Evolutionary conservation across 169 alveolate species (phyloP).

Genomic region (Babesia caballi): DNA sequence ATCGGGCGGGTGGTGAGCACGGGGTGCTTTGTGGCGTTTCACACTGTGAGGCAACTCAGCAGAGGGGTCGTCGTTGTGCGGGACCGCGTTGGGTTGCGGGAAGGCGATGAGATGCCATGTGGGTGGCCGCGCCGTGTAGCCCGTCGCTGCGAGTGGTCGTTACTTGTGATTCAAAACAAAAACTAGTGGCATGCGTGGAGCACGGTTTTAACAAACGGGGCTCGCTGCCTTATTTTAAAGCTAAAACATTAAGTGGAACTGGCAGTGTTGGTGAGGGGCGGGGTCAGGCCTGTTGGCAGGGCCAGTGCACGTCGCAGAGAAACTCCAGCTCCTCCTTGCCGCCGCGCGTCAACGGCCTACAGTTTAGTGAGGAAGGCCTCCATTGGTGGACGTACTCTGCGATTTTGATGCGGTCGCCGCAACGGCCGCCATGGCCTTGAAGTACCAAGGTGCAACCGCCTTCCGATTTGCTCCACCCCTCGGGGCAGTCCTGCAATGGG

Average conservation of each 20-base stretch:
- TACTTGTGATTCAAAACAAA: too few relatives aligned
- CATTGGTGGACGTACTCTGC: conserved; percentile 21
- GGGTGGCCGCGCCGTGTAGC: too few relatives aligned
- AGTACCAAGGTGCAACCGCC: not conserved
- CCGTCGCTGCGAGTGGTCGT: too few relatives aligned
- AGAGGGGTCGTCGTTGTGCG: too few relatives aligned
- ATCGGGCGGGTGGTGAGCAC: too few relatives aligned
- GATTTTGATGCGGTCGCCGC: conserved; percentile 25
- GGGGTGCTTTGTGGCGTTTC: too few relatives aligned
- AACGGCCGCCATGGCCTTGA: not conserved
- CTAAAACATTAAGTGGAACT: not conserved
- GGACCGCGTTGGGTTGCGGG: too few relatives aligned
- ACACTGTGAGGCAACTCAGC: too few relatives aligned
- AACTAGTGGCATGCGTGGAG: too few relatives aligned
- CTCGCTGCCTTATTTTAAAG: too few relatives aligned
- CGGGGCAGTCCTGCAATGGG: conserved; percentile 34
- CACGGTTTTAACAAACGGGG: too few relatives aligned
- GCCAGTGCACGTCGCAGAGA: conserved; percentile 71
- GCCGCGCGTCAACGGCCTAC: conserved; percentile 39
- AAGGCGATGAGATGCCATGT: too few relatives aligned
- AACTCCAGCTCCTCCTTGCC: conserved; percentile 69
- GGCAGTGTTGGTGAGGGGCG: not conserved
- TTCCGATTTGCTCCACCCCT: conserved; percentile 24
- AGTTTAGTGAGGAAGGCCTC: not conserved
- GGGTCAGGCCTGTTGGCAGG: conserved; percentile 44